These are phyloP conservation scores for Elymus sibiricus DNA, from an alignment of 176 grass and related monocot species.

Conservation along the genomic window DNA sequence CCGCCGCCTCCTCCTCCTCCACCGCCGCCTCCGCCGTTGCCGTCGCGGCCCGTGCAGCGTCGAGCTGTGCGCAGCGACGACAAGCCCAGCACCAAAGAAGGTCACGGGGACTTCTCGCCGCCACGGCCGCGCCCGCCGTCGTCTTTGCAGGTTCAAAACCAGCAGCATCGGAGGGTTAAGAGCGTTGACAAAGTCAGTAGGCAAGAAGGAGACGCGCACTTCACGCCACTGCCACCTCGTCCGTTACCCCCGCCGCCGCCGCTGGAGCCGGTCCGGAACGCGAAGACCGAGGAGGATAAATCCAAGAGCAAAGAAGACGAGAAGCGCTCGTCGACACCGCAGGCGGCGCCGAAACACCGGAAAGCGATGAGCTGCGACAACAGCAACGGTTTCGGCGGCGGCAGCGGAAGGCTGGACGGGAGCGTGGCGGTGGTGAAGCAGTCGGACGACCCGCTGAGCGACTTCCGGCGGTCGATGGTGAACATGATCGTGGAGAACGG, in stretches of 20 bases:
- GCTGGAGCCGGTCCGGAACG: not conserved
- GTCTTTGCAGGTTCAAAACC: not conserved
- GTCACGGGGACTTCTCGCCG: constrained; percentile 23
- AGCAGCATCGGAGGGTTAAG: constrained; percentile 23
- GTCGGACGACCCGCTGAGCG: constrained; percentile 57
- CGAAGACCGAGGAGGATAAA: not conserved
- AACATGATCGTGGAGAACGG: constrained; percentile 78
- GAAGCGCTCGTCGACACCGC: not conserved
- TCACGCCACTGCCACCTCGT: not conserved
- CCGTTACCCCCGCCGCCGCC: not conserved
- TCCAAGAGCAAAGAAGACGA: constrained; percentile 9
- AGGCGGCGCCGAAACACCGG: constrained; percentile 3
- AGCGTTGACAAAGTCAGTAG: constrained; percentile 23
- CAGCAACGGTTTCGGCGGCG: not conserved
- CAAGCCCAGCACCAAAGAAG: constrained; percentile 19
- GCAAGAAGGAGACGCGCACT: not conserved
- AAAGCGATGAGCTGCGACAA: constrained; percentile 29
- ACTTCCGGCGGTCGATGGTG: constrained; percentile 81
- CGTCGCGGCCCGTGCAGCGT: not conserved
- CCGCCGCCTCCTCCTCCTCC: not conserved
- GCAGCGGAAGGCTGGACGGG: constrained; percentile 29
- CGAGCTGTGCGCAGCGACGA: not conserved
- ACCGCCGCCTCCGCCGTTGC: not conserved
- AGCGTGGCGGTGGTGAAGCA: constrained; percentile 74
- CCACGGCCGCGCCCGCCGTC: not conserved